Base-by-base conservation (phyloP, 305 asterid genomes). In the Rubia peregrina region DNA sequence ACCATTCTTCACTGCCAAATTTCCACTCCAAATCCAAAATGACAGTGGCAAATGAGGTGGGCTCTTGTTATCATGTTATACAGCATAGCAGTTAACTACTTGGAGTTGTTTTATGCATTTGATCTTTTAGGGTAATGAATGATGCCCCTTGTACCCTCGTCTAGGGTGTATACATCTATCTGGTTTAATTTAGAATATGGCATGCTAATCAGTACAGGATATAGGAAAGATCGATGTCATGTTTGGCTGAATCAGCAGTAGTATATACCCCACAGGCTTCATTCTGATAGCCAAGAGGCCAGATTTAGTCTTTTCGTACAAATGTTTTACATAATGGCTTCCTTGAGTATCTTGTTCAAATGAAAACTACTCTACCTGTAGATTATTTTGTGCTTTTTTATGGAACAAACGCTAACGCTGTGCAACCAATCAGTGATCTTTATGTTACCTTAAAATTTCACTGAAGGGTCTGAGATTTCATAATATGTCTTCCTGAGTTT, bases 41-140 rank as follows among this genome's bases (percentile, higher is more conserved):
- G 74, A 70, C 67, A 70, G 46, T 60, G 24, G 24, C 4, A 66
- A 70, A 41, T 70, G 57, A 44, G 22, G 21, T 60, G 22, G 62
- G 36, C 66, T 61, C 9, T 70, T 70, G 56, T 55, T 11, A 13
- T 14, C 1, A 17, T 10, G 62, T 11, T 22, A 16, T 66, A 40
- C 46, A 36, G 44, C 67, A 22, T 61, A 44, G 61, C 6, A 72
- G 55, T 72, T 63, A 49, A 72, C 75, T 12, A 63, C 70, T 63
- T 17, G 68, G 68, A 63, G 36, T 16, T 46, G 68, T 71, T 59
- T 12, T 33, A 1, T 60, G 36, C 48, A 24, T 48, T 70, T 46
- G 74, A 57, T 61, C 26, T 3, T 30, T 7, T 30, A 40, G 51
- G 38, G 49, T 53, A 36, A 30, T 14, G 6, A 13, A 5, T 65